Conservation (phyloP, 176 grass and related monocot genomes). For the Juncus inflexus region DNA sequence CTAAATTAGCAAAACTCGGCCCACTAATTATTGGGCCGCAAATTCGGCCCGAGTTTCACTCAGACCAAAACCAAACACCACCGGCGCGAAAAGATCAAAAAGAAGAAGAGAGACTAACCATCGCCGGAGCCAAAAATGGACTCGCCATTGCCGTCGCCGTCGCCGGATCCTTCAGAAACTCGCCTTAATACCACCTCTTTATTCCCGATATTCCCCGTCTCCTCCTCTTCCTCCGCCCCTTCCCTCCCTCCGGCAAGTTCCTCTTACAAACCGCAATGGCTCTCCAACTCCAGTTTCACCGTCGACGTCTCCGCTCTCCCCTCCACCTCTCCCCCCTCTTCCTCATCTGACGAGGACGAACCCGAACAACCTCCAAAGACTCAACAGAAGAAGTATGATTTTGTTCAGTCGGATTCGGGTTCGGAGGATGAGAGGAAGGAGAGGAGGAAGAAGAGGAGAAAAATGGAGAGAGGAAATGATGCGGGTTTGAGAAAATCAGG, state of each 20-base stretch:
- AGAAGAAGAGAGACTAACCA: not conserved
- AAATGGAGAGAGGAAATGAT: conserved; percentile 31
- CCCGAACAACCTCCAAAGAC: conserved; percentile 7
- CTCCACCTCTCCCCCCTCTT: not conserved
- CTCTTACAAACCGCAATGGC: conserved; percentile 30
- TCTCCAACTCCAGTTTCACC: conserved; percentile 89
- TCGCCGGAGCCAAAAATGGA: conserved; percentile 36
- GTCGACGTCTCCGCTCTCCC: conserved; percentile 65
- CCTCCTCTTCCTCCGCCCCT: conserved; percentile 21
- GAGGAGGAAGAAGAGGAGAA: conserved; percentile 47
- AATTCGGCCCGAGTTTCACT: not conserved
- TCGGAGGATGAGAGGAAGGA: conserved; percentile 36
- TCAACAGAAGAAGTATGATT: conserved; percentile 40
- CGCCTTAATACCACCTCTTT: conserved; percentile 34
- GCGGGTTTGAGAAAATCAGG: conserved; percentile 50
- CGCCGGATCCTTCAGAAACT: conserved; percentile 30
- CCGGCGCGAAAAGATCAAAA: too few species aligned
- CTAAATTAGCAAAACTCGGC: too few species aligned
- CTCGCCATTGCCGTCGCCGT: conserved; percentile 24
- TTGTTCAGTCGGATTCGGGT: conserved; percentile 45
- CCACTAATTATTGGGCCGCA: too few species aligned
- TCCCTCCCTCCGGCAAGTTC: not conserved
- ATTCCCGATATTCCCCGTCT: conserved; percentile 51
- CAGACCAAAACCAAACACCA: not conserved
- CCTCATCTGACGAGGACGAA: conserved; percentile 47